phyloP scores from a whole-genome alignment of 805 yeast species.

The Priceomyces castillae region DNA sequence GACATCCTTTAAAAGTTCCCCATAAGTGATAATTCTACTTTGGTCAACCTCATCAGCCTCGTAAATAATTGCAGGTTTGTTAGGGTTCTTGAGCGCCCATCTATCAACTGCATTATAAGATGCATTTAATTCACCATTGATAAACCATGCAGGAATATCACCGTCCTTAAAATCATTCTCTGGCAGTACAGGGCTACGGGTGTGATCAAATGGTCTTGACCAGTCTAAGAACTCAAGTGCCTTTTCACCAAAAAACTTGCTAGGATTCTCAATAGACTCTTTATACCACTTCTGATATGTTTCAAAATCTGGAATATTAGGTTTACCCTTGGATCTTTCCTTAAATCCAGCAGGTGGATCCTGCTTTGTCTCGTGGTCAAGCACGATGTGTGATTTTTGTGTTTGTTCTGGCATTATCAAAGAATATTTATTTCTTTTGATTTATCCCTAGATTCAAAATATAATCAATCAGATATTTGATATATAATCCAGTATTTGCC shows the following conservation, averaged over 20 bases:
- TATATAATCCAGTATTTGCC: too few species aligned
- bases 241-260: constrained; percentile 51
- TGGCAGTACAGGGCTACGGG: constrained; percentile 46
- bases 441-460: too few species aligned
- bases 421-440: too few species aligned
- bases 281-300: constrained; percentile 51
- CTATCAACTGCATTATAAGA: constrained; percentile 92
- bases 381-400: constrained; percentile 20
- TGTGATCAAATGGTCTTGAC: constrained; percentile 49
- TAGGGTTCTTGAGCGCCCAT: constrained; percentile 85
- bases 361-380: constrained; percentile 32
- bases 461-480: too few species aligned
- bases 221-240: constrained; percentile 51
- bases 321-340: constrained; percentile 44
- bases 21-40: constrained; percentile 74
- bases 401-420: constrained; percentile 1
- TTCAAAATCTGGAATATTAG: constrained; percentile 48
- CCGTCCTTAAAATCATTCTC: constrained; percentile 56
- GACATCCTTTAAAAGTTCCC: constrained; percentile 81
- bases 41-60: constrained; percentile 90
- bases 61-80: constrained; percentile 79
- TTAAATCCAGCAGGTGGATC: constrained; percentile 39
- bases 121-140: constrained; percentile 92
- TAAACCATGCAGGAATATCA: constrained; percentile 84
- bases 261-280: constrained; percentile 56